These are phyloP conservation scores for Dysphania ambrosioides DNA, from an alignment of 148 eudicot species.

Conservation along the genomic window DNA sequence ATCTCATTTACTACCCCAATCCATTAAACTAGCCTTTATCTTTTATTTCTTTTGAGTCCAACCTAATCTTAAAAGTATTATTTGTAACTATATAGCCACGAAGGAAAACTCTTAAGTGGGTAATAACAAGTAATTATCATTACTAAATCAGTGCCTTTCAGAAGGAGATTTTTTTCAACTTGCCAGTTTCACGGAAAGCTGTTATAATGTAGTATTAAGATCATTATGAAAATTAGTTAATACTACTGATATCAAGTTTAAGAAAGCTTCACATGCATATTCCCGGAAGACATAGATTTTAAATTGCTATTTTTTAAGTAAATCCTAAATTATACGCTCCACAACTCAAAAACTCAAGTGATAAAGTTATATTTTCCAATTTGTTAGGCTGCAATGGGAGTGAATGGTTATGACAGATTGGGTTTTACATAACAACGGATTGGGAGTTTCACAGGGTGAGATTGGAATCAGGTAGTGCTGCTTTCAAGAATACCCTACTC, in stretches of 20 bases:
- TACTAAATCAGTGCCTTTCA: background rate
- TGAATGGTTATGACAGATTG: constrained; percentile 10
- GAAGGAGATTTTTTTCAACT: background rate
- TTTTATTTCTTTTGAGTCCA: background rate
- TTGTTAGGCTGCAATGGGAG: too few species aligned
- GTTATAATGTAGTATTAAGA: background rate
- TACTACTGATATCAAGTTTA: background rate
- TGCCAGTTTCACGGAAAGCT: background rate
- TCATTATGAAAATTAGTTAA: background rate
- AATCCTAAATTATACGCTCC: background rate
- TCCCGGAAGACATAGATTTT: too few species aligned
- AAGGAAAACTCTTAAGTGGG: constrained; percentile 1
- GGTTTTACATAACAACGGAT: background rate
- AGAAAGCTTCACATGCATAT: background rate
- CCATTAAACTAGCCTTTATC: background rate
- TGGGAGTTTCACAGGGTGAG: constrained; percentile 8
- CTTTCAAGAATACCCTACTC: constrained; percentile 22
- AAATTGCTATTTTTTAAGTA: background rate
- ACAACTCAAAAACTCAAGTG: background rate
- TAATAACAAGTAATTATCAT: background rate
- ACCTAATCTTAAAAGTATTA: background rate
- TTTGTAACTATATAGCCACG: background rate
- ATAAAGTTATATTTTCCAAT: background rate
- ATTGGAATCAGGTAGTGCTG: constrained; percentile 3
- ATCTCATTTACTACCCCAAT: constrained; percentile 10